These are phyloP conservation scores for Arthrobotrys entomopaga DNA, from an alignment of 2,329 filamentous ascomycete genomes.

Conservation along the genomic window DNA sequence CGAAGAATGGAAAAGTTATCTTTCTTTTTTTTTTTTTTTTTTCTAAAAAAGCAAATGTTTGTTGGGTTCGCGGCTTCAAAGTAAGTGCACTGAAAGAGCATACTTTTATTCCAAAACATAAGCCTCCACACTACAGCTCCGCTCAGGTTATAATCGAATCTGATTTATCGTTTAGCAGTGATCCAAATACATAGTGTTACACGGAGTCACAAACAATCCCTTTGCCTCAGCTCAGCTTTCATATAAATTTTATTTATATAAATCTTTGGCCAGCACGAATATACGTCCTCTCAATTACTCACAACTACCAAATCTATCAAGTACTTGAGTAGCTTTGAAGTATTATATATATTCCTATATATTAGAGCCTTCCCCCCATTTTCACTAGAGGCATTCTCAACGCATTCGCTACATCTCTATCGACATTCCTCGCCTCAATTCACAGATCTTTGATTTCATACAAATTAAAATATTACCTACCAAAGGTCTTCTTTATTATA, in stretches of 20 bases:
- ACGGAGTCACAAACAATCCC: background rate
- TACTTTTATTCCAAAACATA: too few species aligned
- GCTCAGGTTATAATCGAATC: too few species aligned
- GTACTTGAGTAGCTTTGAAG: too few species aligned
- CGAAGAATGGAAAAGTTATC: too few species aligned
- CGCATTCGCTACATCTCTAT: constrained; percentile 26
- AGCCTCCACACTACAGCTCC: too few species aligned
- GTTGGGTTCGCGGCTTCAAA: too few species aligned
- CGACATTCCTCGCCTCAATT: constrained; percentile 23
- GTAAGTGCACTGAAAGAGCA: too few species aligned
- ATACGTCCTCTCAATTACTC: constrained; percentile 7
- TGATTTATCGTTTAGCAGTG: too few species aligned
- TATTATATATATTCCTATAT: constrained; percentile 24
- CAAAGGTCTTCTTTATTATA: background rate
- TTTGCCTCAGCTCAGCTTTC: constrained; percentile 11
- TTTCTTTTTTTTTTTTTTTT: too few species aligned
- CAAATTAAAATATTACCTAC: too few species aligned
- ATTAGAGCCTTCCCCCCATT: constrained; percentile 15
- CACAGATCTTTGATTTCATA: background rate
- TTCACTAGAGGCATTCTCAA: constrained; percentile 6
- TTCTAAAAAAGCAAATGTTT: too few species aligned
- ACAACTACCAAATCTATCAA: background rate
- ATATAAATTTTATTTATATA: constrained; percentile 19
- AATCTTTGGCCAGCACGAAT: constrained; percentile 15
- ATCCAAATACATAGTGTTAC: constrained; percentile 21